These are phyloP conservation scores for Komagataella populi DNA, from an alignment of 805 yeast species.

Conservation along the genomic window DNA sequence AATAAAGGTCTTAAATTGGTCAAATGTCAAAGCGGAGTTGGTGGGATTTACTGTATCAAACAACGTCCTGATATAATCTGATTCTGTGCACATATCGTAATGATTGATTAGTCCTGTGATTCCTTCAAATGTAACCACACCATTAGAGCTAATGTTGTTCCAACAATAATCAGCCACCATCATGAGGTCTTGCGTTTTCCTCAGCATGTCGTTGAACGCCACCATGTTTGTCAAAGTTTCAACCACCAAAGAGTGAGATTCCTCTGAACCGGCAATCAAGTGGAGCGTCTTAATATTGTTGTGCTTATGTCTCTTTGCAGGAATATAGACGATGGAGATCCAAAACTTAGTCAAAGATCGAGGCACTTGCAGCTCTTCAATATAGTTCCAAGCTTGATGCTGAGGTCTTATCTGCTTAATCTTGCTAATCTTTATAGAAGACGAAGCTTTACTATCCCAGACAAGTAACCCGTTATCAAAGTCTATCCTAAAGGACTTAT, in stretches of 20 bases:
- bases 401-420: slow-evolving; percentile 50
- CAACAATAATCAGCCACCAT: slow-evolving; percentile 43
- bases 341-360: slow-evolving; percentile 53
- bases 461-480: slow-evolving; percentile 35
- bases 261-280: slow-evolving; percentile 44
- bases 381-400: slow-evolving; percentile 65
- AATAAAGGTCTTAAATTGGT: slow-evolving; percentile 68
- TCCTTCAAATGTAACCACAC: slow-evolving; percentile 45
- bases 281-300: slow-evolving; percentile 69
- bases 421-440: slow-evolving; percentile 40
- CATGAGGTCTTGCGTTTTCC: slow-evolving; percentile 28
- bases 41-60: slow-evolving; percentile 43
- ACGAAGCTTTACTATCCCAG: slow-evolving; percentile 41
- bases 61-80: slow-evolving; percentile 28
- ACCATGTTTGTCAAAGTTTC: slow-evolving; percentile 41
- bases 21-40: slow-evolving; percentile 43
- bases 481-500: slow-evolving; percentile 43
- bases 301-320: slow-evolving; percentile 34
- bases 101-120: slow-evolving; percentile 51
- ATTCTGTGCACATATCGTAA: slow-evolving; percentile 60
- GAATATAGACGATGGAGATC: slow-evolving; percentile 62
- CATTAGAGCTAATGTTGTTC: slow-evolving; percentile 28
- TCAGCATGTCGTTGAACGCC: slow-evolving; percentile 42
- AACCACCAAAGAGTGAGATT: slow-evolving; percentile 41
- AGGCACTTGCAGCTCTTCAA: slow-evolving; percentile 73